Percentiles rank a stretch among this genome's conserved stretches.
Conservation (phyloP, 345 rosid species). For the Bruguiera gymnorhiza region DNA sequence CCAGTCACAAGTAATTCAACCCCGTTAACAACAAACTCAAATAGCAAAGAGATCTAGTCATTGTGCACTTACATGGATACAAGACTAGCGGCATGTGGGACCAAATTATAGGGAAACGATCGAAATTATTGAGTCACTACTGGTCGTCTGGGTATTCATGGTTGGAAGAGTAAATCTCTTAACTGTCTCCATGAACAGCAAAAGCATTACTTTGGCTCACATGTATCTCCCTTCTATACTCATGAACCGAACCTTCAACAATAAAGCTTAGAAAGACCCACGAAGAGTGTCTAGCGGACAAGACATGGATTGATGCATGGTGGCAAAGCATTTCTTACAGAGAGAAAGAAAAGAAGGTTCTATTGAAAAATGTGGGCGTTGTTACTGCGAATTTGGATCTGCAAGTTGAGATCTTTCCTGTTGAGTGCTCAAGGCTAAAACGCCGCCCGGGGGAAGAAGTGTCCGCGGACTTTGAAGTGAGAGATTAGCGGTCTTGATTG, state of each 20-base stretch:
- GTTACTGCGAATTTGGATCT: slow-evolving; percentile 35
- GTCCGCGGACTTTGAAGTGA: not conserved
- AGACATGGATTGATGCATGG: slow-evolving; percentile 11
- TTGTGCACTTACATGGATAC: too few species aligned
- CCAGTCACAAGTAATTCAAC: too few species aligned
- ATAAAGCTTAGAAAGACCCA: slow-evolving; percentile 15
- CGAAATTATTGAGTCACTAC: too few species aligned
- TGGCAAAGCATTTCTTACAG: slow-evolving; percentile 11
- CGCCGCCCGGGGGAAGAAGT: not conserved
- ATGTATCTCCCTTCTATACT: slow-evolving; percentile 67
- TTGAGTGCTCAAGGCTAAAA: not conserved
- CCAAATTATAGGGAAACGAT: too few species aligned
- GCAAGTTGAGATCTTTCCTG: slow-evolving; percentile 15
- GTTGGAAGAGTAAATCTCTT: too few species aligned
- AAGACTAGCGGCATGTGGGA: too few species aligned
- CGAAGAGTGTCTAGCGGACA: slow-evolving; percentile 24
- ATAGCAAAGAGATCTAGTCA: too few species aligned
- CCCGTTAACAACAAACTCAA: too few species aligned
- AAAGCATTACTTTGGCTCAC: slow-evolving; percentile 48
- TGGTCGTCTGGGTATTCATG: too few species aligned
- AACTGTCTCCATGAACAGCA: too few species aligned
- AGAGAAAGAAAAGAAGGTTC: slow-evolving; percentile 7
- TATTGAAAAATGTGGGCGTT: not conserved
- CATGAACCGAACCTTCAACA: slow-evolving; percentile 70
- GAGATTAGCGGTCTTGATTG: not conserved